These are phyloP conservation scores for Chrysanthemum seticuspe DNA, from an alignment of 129 eudicot genomes.

Conservation along the genomic window DNA sequence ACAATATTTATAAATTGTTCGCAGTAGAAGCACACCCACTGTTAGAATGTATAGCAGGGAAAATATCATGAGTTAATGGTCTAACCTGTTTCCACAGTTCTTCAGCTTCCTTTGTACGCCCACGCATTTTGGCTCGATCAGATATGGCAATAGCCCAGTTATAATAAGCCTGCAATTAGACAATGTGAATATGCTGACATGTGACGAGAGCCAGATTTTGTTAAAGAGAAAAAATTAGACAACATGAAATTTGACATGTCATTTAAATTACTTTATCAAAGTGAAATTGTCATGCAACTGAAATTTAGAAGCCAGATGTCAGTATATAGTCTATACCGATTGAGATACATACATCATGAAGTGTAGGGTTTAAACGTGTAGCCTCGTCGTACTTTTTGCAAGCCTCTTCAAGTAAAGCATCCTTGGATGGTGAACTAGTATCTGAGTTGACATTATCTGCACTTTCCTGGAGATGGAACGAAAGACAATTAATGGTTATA, in stretches of 20 bases:
- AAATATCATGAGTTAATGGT: neutral
- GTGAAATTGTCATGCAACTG: conserved; percentile 10
- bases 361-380: conserved; percentile 86
- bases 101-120: conserved; percentile 98
- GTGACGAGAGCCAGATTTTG: neutral
- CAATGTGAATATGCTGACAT: neutral
- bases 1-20: conserved; percentile 12
- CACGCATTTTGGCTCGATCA: conserved; percentile 96
- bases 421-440: conserved; percentile 84
- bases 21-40: neutral
- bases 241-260: neutral
- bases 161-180: conserved; percentile 67
- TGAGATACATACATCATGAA: conserved; percentile 58
- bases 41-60: conserved; percentile 13
- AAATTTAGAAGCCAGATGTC: neutral
- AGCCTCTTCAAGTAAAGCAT: conserved; percentile 96
- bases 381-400: conserved; percentile 93
- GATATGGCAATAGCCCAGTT: conserved; percentile 98
- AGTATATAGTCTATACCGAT: conserved; percentile 6
- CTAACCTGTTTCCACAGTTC: conserved; percentile 90
- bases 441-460: conserved; percentile 92
- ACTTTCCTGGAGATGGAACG: conserved; percentile 66
- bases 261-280: neutral
- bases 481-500: conserved; percentile 14
- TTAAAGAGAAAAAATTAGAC: neutral